Percentiles rank a stretch among this genome's conserved stretches.
phyloP scores from a whole-genome alignment of 2,329 filamentous ascomycete genomes.

The Hypoxylon sp. region DNA sequence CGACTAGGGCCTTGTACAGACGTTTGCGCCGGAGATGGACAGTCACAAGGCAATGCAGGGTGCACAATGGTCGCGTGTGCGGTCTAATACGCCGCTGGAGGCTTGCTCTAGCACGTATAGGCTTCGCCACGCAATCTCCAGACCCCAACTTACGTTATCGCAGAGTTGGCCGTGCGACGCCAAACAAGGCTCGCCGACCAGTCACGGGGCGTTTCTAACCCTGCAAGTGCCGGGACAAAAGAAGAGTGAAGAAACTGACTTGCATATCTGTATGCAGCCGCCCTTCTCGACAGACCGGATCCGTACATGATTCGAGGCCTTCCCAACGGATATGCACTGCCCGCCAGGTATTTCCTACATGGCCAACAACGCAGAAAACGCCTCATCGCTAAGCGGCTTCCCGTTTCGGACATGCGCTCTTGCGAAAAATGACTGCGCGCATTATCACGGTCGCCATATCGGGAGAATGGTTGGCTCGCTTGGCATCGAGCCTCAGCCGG shows the following conservation, averaged over 20 bases:
- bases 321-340: constrained; percentile 2
- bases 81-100: neutral
- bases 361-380: constrained; percentile 12
- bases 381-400: constrained; percentile 20
- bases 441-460: constrained; percentile 23
- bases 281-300: constrained; percentile 21
- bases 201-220: constrained; percentile 21
- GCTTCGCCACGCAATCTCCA: constrained; percentile 12
- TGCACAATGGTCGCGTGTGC: constrained; percentile 17
- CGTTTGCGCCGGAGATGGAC: constrained; percentile 21
- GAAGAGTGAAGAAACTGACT: constrained; percentile 13
- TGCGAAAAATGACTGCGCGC: constrained; percentile 12
- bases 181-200: constrained; percentile 21
- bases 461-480: constrained; percentile 30
- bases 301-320: constrained; percentile 39
- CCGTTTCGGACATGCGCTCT: constrained; percentile 22
- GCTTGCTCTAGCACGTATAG: constrained; percentile 2
- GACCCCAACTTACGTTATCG: constrained; percentile 17
- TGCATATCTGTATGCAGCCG: constrained; percentile 35
- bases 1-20: neutral
- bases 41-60: constrained; percentile 7
- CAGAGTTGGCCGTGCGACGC: constrained; percentile 13
- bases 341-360: constrained; percentile 4
- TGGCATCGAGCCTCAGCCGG: constrained; percentile 20
- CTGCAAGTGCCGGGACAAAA: constrained; percentile 16